Evolutionary conservation across 139 green algal species (phyloP), one percentile per base, ranked within the genome.

Genomic region (Astrephomene gubernaculifera): DNA sequence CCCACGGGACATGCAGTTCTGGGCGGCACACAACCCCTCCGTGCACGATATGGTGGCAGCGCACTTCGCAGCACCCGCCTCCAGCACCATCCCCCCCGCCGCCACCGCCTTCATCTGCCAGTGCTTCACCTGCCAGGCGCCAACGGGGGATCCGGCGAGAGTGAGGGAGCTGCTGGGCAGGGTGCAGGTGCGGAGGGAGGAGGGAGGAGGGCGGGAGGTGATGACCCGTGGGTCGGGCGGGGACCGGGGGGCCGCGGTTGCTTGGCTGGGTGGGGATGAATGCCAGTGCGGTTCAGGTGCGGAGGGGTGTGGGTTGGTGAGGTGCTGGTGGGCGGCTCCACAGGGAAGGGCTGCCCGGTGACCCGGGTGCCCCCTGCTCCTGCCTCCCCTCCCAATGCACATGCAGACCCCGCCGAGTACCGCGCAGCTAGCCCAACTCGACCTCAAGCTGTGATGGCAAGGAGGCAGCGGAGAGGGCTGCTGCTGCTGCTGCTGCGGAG

Each of bases 121-220:
- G 87, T 94, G 97, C 71, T 97, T 95, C 81, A 95, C 91, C 0
- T 98, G 95, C 88, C 71, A 67, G 71, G 71, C 71, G 27, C 71
- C 71, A 19, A 80, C 71, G 4, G 25, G 31, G 0, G 71, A 80
- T 22, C 45, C 71, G 19, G 71, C 45, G 1, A 4, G 31, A 1
- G 71, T 80, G 17, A n/a, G 45, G 45, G 22, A 65, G 71, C 10
- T 80, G 71, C 71, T 80, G 41, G 10, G 14, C 6, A 5, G 4
- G 29, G 27, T 12, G 27, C 69, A 60, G 69, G 43, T 61, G 41
- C 22, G 38, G n/a, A n/a, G n/a, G n/a, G n/a, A 4, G 68, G 68
- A 4, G 1, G 38, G 39, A 7, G 38, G 22, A 8, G 68, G 38
- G 4, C 5, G 24, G 25, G 38, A 1, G 25, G 38, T 14, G 29